Evolutionary conservation across 1,139 yeast species (phyloP), one percentile per base, ranked within the genome.

Genomic region (Taphrina betulina): DNA sequence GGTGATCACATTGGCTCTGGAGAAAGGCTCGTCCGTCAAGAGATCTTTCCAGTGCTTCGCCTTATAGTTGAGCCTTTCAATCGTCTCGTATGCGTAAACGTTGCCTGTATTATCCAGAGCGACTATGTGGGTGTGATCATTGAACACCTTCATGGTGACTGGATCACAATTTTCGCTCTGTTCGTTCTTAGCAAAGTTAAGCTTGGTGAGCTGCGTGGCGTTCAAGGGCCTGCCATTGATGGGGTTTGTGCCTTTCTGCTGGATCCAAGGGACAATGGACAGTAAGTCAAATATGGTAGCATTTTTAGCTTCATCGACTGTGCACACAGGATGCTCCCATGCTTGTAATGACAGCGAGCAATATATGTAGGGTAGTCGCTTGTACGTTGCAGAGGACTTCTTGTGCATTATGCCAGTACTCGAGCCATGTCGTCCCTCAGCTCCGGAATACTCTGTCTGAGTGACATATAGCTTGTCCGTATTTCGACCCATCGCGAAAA

Each of bases 391-490:
- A 14, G 52, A 46, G 3, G 50, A 56, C 14, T 50, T 54, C 10
- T 48, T 50, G 26, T 54, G 44, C 19, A 64, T 61, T n/a, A 65
- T 65, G 3, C 68, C 68, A n/a, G 68, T 64, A 2, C 67, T 54
- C 4, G 63, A 52, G 22, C 61, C 65, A 28, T 69, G 65, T 46
- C 65, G 62, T 43, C 66, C 69, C 5, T 67, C 66, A 2, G 62
- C 60, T 16, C 63, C 62, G 5, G 55, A 54, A 45, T 48, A 44
- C 36, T 54, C 60, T 1, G 72, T 67, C 38, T 69, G 72, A 2
- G 73, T 71, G 16, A 71, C 65, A 58, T 65, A 71, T 12, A 70
- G 61, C 57, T 71, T 71, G 57, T 71, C 74, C 1, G 73, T 71
- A 46, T 69, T 69, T 57, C 69, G 69, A 24, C 74, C 74, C 74